Evolutionary conservation across 2,329 filamentous ascomycete species (phyloP).

Genomic region (Lasiodiplodia citricola): DNA sequence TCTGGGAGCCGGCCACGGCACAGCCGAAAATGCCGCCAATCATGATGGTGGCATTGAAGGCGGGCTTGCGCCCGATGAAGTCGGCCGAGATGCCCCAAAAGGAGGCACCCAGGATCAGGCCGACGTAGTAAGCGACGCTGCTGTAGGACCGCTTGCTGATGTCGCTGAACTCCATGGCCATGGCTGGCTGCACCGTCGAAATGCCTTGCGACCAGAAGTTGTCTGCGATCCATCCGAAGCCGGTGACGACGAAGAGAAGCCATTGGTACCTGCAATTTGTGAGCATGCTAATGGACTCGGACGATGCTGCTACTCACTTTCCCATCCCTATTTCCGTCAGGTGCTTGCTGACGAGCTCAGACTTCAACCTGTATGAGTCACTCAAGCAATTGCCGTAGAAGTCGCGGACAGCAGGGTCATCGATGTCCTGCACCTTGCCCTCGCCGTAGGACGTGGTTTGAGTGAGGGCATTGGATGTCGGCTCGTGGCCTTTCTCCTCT

Average conservation of each 20-base stretch:
- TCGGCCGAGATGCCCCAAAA: conserved; percentile 48
- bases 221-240: conserved; percentile 73
- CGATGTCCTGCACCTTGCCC: conserved; percentile 24
- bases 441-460: conserved; percentile 10
- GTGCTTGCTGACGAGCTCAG: conserved; percentile 33
- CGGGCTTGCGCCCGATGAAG: conserved; percentile 29
- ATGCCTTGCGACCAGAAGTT: conserved; percentile 51
- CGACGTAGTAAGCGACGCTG: conserved; percentile 41
- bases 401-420: conserved; percentile 39
- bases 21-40: conserved; percentile 29
- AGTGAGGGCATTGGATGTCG: not conserved
- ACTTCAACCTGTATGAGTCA: conserved; percentile 40
- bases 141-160: conserved; percentile 36
- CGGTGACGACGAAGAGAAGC: conserved; percentile 69
- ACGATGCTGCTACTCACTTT: conserved; percentile 15
- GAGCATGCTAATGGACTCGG: not conserved
- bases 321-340: conserved; percentile 28
- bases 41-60: conserved; percentile 29
- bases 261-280: conserved; percentile 47
- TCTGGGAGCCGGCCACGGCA: conserved; percentile 28
- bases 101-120: conserved; percentile 36
- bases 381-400: conserved; percentile 48
- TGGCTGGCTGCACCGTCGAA: conserved; percentile 26
- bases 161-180: conserved; percentile 28
- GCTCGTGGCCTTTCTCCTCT: conserved; percentile 15